Conservation (phyloP, 2,329 filamentous ascomycete species). For the Colletotrichum scovillei region DNA sequence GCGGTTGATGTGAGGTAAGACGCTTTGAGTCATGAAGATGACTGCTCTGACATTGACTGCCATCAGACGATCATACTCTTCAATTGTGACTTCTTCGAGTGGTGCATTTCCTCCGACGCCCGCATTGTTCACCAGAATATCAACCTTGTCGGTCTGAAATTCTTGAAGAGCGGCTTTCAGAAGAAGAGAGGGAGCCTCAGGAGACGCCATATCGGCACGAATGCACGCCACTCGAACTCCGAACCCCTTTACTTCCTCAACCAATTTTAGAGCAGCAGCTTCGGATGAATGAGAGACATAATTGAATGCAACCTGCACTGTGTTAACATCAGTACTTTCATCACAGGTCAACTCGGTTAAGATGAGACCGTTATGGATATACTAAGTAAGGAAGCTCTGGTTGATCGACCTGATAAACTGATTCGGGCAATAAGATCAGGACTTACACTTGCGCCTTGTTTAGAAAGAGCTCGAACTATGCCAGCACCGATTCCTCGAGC, state of each 20-base stretch:
- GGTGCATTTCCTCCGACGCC: slow-evolving; percentile 6
- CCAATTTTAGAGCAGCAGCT: neutral
- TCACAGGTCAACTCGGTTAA: neutral
- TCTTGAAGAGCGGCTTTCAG: neutral
- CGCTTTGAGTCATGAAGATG: slow-evolving; percentile 47
- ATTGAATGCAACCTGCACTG: slow-evolving; percentile 16
- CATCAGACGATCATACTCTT: slow-evolving; percentile 22
- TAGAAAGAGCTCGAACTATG: slow-evolving; percentile 71
- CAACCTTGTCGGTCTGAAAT: slow-evolving; percentile 18
- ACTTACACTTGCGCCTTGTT: slow-evolving; percentile 57
- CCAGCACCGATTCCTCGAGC: slow-evolving; percentile 62
- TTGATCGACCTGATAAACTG: too few species aligned
- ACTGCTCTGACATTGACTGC: slow-evolving; percentile 22
- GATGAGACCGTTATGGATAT: neutral
- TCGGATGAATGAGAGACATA: slow-evolving; percentile 24
- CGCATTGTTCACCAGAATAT: slow-evolving; percentile 25
- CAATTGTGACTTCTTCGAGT: slow-evolving; percentile 17
- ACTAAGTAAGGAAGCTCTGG: neutral
- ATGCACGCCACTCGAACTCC: slow-evolving; percentile 13
- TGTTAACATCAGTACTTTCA: neutral
- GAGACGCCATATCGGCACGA: slow-evolving; percentile 14
- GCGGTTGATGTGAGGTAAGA: slow-evolving; percentile 42
- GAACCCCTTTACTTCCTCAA: slow-evolving; percentile 10
- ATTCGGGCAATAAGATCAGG: neutral
- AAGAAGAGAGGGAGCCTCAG: slow-evolving; percentile 2